Evolutionary conservation across 2,329 filamentous ascomycete genomes (phyloP), one percentile per base, ranked within the genome.

Genomic region (Nigrospora oryzae): DNA sequence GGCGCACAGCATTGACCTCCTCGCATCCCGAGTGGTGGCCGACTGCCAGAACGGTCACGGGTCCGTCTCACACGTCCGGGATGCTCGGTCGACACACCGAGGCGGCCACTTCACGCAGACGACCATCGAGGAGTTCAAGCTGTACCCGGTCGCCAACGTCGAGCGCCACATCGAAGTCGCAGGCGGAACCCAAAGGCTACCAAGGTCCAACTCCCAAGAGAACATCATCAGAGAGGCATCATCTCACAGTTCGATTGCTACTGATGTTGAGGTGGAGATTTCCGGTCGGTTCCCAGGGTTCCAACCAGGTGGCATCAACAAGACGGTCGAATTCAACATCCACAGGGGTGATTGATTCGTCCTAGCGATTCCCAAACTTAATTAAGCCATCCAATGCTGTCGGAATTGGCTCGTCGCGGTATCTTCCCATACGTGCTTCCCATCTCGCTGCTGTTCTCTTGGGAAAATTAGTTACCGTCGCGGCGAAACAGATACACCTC

Each of bases 321-420:
- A 45, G 32, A 45, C 43, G 16, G 32, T 45, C n/a, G 43, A 45
- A 4, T 38, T 45, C 31, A 40, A 28, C 13, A 33, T 45, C 12
- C 11, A 33, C 12, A 34, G 39, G 12, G n/a, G 15, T 14, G 6
- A 41, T 19, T 28, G 23, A 28, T 28, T 28, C 23, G 23, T 28
- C 23, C 23, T 7, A 28, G 23, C 23, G 23, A 28, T 28, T 28
- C 23, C 5, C 23, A 28, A 28, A 28, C 23, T 7, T 28, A 28
- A 28, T 28, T 7, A 7, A 7, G 2, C 23, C 23, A 28, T 10
- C 10, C 23, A 7, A 10, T 28, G 23, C 23, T 28, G 23, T 28
- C 23, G 5, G 8, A 28, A 10, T 28, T 10, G 23, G 7, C 8
- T 7, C 23, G 23, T 10, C 23, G 2, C 23, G 7, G 23, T 10